These are phyloP conservation scores for Diutina mesorugosa DNA, from an alignment of 1,139 yeast species.

Conservation along the genomic window DNA sequence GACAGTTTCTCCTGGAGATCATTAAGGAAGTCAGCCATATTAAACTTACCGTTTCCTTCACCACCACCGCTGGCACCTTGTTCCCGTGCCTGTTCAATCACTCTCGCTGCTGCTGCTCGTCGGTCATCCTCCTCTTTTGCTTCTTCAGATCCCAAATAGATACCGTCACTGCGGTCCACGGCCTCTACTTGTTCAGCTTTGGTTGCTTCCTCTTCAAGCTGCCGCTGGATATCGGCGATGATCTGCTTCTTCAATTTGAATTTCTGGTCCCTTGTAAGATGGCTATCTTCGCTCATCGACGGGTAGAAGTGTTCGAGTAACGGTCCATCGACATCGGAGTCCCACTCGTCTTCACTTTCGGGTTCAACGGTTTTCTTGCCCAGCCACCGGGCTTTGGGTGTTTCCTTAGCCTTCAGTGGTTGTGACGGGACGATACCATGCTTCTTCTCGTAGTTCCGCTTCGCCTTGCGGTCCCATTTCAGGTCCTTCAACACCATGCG, in stretches of 20 bases:
- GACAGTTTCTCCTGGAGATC: conserved; percentile 1
- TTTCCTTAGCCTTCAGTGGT: background rate
- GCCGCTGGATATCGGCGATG: background rate
- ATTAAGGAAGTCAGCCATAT: background rate
- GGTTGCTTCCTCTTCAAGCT: background rate
- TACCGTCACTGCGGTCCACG: background rate
- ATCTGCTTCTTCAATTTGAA: background rate
- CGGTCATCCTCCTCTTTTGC: background rate
- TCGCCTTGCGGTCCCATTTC: conserved; percentile 2
- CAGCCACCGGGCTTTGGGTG: background rate
- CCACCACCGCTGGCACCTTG: background rate
- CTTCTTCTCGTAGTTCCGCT: background rate
- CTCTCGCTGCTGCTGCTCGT: background rate
- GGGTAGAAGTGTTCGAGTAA: conserved; percentile 2
- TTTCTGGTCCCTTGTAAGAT: background rate
- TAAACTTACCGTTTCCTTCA: background rate
- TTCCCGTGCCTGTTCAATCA: background rate
- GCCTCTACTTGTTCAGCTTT: background rate
- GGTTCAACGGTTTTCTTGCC: background rate
- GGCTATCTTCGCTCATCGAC: background rate
- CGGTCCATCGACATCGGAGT: background rate
- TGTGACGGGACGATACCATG: background rate
- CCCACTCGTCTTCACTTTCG: background rate
- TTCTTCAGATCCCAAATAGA: background rate
- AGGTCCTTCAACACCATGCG: conserved; percentile 1